Evolutionary conservation across 495 filamentous ascomycete genomes (phyloP).

Genomic region (Penicillium pulvis): DNA sequence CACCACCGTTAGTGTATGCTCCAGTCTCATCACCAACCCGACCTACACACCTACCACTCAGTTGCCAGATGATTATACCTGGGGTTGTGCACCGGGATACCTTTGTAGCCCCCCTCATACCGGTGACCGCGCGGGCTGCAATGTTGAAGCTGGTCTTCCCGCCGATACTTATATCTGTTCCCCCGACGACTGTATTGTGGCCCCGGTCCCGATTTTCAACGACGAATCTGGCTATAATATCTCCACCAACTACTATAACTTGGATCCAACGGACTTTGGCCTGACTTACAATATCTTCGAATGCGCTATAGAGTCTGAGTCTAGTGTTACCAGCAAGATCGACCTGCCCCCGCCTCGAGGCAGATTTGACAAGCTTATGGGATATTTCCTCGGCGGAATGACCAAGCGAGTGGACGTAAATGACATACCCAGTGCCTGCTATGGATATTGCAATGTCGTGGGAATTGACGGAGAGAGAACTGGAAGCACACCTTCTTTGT

Average conservation of each 20-base stretch:
- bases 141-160: constrained; percentile 57
- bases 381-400: constrained; percentile 2
- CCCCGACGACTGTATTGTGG: constrained; percentile 53
- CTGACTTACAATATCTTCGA: constrained; percentile 63
- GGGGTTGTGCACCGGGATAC: constrained; percentile 63
- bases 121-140: constrained; percentile 44
- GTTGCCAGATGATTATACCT: constrained; percentile 43
- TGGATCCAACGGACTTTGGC: constrained; percentile 64
- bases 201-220: constrained; percentile 32
- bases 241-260: constrained; percentile 61
- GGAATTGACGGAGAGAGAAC: neutral
- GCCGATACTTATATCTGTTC: constrained; percentile 54
- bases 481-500: constrained; percentile 41
- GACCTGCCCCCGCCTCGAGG: neutral
- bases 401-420: constrained; percentile 9
- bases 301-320: constrained; percentile 7
- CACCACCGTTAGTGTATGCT: constrained; percentile 28
- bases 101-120: constrained; percentile 50
- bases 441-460: constrained; percentile 49
- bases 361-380: neutral
- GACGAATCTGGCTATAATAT: constrained; percentile 48
- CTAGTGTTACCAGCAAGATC: constrained; percentile 7
- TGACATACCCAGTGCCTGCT: constrained; percentile 49
- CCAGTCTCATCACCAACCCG: constrained; percentile 33
- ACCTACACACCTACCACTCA: constrained; percentile 34